Conservation (phyloP, 1,284 basidiomycete species). For the Trametes polyzona region DNA sequence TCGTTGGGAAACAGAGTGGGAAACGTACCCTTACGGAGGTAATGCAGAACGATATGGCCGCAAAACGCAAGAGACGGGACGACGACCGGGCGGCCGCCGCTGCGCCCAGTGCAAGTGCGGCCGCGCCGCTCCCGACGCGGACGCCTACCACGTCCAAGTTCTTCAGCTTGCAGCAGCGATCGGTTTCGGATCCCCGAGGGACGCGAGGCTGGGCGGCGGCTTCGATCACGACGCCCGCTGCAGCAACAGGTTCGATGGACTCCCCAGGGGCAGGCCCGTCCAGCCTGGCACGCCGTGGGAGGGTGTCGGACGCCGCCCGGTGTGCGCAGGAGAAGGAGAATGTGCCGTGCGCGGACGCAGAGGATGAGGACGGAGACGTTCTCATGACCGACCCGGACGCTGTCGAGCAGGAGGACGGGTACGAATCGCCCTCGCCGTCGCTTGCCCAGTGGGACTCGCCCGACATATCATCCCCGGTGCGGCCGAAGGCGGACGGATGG, state of each 20-base stretch:
- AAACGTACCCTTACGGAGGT: slow-evolving; percentile 73
- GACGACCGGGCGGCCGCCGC: not conserved
- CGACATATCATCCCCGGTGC: slow-evolving; percentile 66
- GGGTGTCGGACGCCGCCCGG: not conserved
- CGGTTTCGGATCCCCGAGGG: slow-evolving; percentile 27
- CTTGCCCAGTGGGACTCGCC: slow-evolving; percentile 53
- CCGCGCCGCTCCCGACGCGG: slow-evolving; percentile 13
- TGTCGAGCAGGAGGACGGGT: slow-evolving; percentile 77
- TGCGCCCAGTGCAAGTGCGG: slow-evolving; percentile 5
- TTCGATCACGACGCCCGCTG: not conserved
- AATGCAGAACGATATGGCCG: slow-evolving; percentile 63
- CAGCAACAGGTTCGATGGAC: not conserved
- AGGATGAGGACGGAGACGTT: slow-evolving; percentile 58
- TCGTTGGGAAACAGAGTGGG: slow-evolving; percentile 65
- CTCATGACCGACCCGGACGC: slow-evolving; percentile 40
- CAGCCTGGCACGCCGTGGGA: slow-evolving; percentile 31
- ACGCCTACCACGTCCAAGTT: slow-evolving; percentile 30
- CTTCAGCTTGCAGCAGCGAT: slow-evolving; percentile 30
- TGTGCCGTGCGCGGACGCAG: slow-evolving; percentile 37
- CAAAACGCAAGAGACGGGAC: slow-evolving; percentile 52
- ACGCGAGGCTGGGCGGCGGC: slow-evolving; percentile 2
- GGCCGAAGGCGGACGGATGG: slow-evolving; percentile 28
- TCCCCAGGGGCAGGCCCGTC: slow-evolving; percentile 45
- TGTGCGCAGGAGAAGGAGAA: slow-evolving; percentile 49
- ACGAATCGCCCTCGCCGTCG: slow-evolving; percentile 67